Base-by-base conservation (phyloP, 495 filamentous ascomycete genomes). In the Endocarpon pusillum region DNA sequence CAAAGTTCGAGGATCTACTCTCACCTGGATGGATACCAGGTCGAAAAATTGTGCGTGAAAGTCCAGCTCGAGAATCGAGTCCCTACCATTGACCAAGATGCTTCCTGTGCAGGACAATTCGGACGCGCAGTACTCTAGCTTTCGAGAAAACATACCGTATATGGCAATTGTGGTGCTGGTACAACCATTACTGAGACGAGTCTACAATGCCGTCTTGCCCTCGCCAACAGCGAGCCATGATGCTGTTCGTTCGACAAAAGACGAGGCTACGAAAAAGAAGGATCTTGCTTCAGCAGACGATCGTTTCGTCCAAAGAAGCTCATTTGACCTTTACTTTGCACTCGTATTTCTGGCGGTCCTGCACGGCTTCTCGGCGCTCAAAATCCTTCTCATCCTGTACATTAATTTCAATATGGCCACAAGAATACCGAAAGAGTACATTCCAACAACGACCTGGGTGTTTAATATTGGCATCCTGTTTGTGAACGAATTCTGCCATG, bases 1-100 rank as follows among this genome's bases (percentile, higher is more conserved):
- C 62, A 22, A 81, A 71, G 41, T 96, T 76, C 48, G 62, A 76
- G 39, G 54, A 60, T 30, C 54, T 77, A 1, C 68, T 99, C 12
- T 76, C 71, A 0, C 63, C 71, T 7, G 91, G 89, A 36, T 99
- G 89, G 89, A 82, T 99, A 36, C 77, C 76, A n/a, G 89, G 89
- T 11, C 81, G 86, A 32, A 83, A 80, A 63, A 81, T 94, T 25
- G 78, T 83, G 62, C 52, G 76, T 55, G 28, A 15, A n/a, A n/a
- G n/a, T n/a, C n/a, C n/a, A n/a, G n/a, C n/a, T n/a, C n/a, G n/a
- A n/a, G n/a, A n/a, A 25, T 12, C 23, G 28, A 14, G 12, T 17
- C 12, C 28, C 4, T 5, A 31, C 12, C 28, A 15, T 7, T 14
- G 28, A 5, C 5, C 28, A 31, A 15, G 5, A 14, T 25, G 36